Conservation (phyloP, 1,284 basidiomycete genomes). For the Apiotrichum siamense region DNA sequence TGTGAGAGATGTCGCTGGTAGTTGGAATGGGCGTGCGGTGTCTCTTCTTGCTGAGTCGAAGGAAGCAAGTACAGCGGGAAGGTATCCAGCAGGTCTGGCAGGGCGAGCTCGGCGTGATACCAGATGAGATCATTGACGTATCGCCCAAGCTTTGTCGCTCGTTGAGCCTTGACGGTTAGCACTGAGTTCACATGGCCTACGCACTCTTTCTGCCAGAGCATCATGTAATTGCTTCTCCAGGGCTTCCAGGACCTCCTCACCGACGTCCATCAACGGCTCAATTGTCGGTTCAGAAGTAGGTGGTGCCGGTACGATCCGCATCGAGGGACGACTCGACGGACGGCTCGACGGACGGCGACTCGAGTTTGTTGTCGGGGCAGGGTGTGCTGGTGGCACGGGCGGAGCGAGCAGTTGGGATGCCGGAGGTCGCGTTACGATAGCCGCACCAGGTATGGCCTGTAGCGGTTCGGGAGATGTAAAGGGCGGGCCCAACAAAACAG, state of each 20-base stretch:
- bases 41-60: slow-evolving; percentile 21
- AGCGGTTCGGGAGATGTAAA: slow-evolving; percentile 35
- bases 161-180: slow-evolving; percentile 22
- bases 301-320: not conserved
- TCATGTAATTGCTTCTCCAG: slow-evolving; percentile 24
- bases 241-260: slow-evolving; percentile 31
- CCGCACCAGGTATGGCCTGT: slow-evolving; percentile 25
- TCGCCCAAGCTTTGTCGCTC: slow-evolving; percentile 28
- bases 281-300: not conserved
- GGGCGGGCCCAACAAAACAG: slow-evolving; percentile 35
- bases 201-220: slow-evolving; percentile 37
- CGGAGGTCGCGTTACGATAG: slow-evolving; percentile 1
- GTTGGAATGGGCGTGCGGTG: slow-evolving; percentile 23
- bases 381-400: not conserved
- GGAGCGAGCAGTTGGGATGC: not conserved
- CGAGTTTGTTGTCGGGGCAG: slow-evolving; percentile 10
- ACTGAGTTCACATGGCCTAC: not conserved
- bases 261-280: slow-evolving; percentile 31
- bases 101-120: slow-evolving; percentile 38
- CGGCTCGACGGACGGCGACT: slow-evolving; percentile 13
- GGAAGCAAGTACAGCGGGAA: slow-evolving; percentile 34
- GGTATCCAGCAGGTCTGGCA: slow-evolving; percentile 27
- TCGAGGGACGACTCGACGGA: no score
- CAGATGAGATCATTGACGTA: slow-evolving; percentile 37
- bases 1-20: slow-evolving; percentile 27